Base-by-base conservation (phyloP, 176 grass and related monocot genomes). In the Oropetium thomaeum region DNA sequence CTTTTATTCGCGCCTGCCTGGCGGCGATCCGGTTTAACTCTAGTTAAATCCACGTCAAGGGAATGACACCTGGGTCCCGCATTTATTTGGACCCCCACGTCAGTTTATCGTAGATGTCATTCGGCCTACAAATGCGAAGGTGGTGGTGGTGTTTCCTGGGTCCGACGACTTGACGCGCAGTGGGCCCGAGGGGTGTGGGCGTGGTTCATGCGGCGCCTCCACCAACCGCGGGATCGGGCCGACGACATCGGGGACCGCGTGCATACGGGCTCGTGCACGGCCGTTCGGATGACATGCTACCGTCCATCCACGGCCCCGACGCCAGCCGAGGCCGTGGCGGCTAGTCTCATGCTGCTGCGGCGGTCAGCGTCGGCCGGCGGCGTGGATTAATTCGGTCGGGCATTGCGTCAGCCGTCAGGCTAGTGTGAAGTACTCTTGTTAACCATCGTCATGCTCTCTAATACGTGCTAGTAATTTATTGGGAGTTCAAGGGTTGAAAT, bases 121-220 rank as follows among this genome's bases (percentile, higher is more conserved):
- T 3, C 6, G 13, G 29, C 14, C 27, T 3, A 42, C 0, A 10
- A 1, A 15, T 16, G 33, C 7, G 79, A 40, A 15, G 23, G 23
- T 22, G 34, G 15, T 1, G 5, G 6, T 3, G 8, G 13, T 53
- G 13, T 53, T 15, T 13, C 37, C 8, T 13, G 11, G 4, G 44
- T 49, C 31, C 28, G 75, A 8, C 32, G 63, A 25, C 23, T 25
- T 17, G 16, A 7, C 5, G 45, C 8, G 3, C 13, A 28, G 75
- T 47, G 68, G 75, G 47, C 26, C 45, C 57, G 33, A 9, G 40
- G 52, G 12, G 2, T 4, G 8, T 27, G 72, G 45, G 71, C 78
- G 71, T 57, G 57, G 57, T 81, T 86, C 84, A 70, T 81, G 84
- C 49, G 45, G 45, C 77, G 45, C 77, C 71, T 43, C 53, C 62